Base-by-base conservation (phyloP, 1,139 yeast species). In the Lodderomyces margitis region DNA sequence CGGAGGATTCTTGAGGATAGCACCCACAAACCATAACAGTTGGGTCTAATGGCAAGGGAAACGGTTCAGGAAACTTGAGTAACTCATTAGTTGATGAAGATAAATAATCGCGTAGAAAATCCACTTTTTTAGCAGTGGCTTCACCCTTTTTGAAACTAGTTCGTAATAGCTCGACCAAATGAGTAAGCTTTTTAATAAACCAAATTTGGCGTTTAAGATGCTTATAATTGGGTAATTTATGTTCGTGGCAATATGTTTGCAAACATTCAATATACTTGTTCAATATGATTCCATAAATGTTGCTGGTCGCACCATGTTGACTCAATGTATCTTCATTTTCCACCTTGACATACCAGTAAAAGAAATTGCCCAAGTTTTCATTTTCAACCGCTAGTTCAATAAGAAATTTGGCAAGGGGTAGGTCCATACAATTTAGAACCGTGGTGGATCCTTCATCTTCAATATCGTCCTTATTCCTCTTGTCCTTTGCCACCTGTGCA, bases 301-400 rank as follows among this genome's bases (percentile, higher is more conserved):
- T 48, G 16, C 14, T 21, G 25, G 32, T 36, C 5, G n/a, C 8
- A 7, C 9, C 33, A 24, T 11, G 47, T 8, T 50, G 49, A 34
- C 59, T 63, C 14, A 71, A 49, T 51, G 81, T 84, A 50, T 88
- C 96, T 51, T 81, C 84, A 28, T 87, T 78, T 55, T 91, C 97
- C 1, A 94, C 96, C 51, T 83, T 84, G 38, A 92, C 77, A 56
- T 84, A 88, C 98, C 98, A 92, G 57, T 88, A 91, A 48, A 92
- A 81, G 57, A 78, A 88, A 55, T 84, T 89, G 0, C 96, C 95
- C 25, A 92, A 66, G 14, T 76, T 68, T 19, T 78, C 77, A 56
- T 84, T 85, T 21, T 76, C 70, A 1, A 83, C 72, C 0, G 96
- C 83, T 39, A 92, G 71, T 25, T 81, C 81, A 36, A 91, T 83